A percentile compares a stretch with the other conserved stretches of the same genome.
Evolutionary conservation across 805 yeast species (phyloP).

Genomic region (Danielia oregonensis): DNA sequence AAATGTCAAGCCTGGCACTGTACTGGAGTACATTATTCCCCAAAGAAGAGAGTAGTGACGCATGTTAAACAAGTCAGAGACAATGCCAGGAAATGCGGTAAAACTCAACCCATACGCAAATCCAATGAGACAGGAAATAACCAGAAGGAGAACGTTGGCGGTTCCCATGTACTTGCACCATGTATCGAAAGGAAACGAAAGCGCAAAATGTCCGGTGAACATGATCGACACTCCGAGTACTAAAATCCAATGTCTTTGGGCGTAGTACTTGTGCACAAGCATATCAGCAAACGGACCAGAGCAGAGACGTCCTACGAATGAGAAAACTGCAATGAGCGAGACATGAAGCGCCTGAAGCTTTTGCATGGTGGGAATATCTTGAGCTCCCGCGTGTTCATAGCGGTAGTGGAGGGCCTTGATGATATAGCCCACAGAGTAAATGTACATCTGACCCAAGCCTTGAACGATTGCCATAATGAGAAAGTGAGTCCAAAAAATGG

Average conservation of each 20-base stretch:
- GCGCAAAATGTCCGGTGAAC: conserved; percentile 26
- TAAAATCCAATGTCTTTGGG: conserved; percentile 32
- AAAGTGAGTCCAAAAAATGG: conserved; percentile 31
- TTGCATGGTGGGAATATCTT: conserved; percentile 13
- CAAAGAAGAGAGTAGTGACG: conserved; percentile 30
- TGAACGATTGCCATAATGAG: conserved; percentile 28
- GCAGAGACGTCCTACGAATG: conserved; percentile 29
- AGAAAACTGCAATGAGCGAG: conserved; percentile 28
- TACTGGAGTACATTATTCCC: conserved; percentile 32
- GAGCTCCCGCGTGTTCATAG: background rate
- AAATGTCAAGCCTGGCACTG: conserved; percentile 28
- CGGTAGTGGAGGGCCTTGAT: conserved; percentile 24
- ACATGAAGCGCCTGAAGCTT: conserved; percentile 31
- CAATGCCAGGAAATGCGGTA: conserved; percentile 31
- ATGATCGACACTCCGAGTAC: conserved; percentile 25
- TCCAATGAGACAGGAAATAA: conserved; percentile 27
- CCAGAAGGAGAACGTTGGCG: conserved; percentile 19
- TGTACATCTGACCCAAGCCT: conserved; percentile 38
- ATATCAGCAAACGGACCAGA: conserved; percentile 31
- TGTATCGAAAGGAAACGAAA: conserved; percentile 13
- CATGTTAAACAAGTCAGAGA: conserved; percentile 32
- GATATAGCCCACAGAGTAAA: conserved; percentile 30
- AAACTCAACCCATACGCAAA: conserved; percentile 34
- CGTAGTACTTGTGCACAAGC: conserved; percentile 19
- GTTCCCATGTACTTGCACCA: conserved; percentile 10